phyloP scores from a whole-genome alignment of 495 filamentous ascomycete species.

The Penicillium cosmopolitanum region DNA sequence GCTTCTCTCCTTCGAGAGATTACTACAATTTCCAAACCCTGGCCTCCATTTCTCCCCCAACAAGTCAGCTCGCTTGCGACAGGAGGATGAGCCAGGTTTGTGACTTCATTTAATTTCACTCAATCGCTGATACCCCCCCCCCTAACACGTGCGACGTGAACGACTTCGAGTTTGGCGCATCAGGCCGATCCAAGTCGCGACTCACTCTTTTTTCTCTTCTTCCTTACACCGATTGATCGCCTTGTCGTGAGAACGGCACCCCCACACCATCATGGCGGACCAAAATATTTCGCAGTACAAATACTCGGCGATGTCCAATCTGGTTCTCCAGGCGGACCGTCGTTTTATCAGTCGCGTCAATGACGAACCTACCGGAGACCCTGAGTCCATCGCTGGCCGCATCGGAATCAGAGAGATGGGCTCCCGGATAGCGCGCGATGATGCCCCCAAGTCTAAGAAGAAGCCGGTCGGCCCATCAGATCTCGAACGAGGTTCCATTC shows the following conservation, averaged over 20 bases:
- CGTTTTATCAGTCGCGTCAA: constrained; percentile 89
- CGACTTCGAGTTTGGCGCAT: constrained; percentile 42
- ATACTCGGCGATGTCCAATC: constrained; percentile 99
- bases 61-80: constrained; percentile 36
- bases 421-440: constrained; percentile 74
- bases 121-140: constrained; percentile 23
- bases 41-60: constrained; percentile 34
- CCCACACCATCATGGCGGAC: constrained; percentile 72
- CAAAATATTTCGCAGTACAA: constrained; percentile 98
- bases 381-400: constrained; percentile 93
- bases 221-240: constrained; percentile 15
- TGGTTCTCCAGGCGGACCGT: constrained; percentile 99
- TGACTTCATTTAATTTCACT: constrained; percentile 34
- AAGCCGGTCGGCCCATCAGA: constrained; percentile 64
- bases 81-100: constrained; percentile 50
- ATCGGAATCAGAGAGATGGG: constrained; percentile 96
- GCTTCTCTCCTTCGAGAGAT: constrained; percentile 25
- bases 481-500: constrained; percentile 76
- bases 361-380: constrained; percentile 96
- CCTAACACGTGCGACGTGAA: constrained; percentile 21
- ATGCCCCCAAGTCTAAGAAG: constrained; percentile 77
- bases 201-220: constrained; percentile 31
- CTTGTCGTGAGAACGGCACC: constrained; percentile 17
- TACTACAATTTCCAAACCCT: constrained; percentile 25
- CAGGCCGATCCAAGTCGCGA: constrained; percentile 37